phyloP scores from a whole-genome alignment of 2,329 filamentous ascomycete genomes.

The Westerdykella sp. region DNA sequence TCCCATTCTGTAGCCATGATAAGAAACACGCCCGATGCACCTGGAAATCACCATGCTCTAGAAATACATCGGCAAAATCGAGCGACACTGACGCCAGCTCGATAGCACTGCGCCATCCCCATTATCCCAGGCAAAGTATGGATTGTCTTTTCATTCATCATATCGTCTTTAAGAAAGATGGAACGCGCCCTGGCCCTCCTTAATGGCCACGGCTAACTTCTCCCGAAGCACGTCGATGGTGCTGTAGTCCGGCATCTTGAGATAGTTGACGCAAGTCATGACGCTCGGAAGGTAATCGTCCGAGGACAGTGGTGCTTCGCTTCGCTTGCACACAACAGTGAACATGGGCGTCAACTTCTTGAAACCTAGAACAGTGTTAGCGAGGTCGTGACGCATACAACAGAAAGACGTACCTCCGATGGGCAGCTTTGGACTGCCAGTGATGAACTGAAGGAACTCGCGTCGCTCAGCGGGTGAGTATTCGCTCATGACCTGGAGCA shows the following conservation, averaged over 20 bases:
- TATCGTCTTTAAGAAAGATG: slow-evolving; percentile 65
- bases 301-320: slow-evolving; percentile 83
- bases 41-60: no score
- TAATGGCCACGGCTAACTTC: slow-evolving; percentile 78
- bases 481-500: slow-evolving; percentile 92
- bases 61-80: no score
- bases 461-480: slow-evolving; percentile 67
- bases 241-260: slow-evolving; percentile 94
- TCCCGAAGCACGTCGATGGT: slow-evolving; percentile 67
- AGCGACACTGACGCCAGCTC: no score
- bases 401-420: slow-evolving; percentile 71
- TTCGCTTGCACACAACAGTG: slow-evolving; percentile 98
- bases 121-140: no score
- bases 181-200: slow-evolving; percentile 95
- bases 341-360: slow-evolving; percentile 97
- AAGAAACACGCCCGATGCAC: no score
- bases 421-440: slow-evolving; percentile 93
- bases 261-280: slow-evolving; percentile 99
- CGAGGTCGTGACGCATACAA: background rate
- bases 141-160: no score
- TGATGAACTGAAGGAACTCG: slow-evolving; percentile 96
- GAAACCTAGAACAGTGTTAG: slow-evolving; percentile 59
- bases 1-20: no score
- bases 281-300: slow-evolving; percentile 99
- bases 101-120: no score